phyloP scores from a whole-genome alignment of 1,284 basidiomycete species.

The Earliella scabrosa region DNA sequence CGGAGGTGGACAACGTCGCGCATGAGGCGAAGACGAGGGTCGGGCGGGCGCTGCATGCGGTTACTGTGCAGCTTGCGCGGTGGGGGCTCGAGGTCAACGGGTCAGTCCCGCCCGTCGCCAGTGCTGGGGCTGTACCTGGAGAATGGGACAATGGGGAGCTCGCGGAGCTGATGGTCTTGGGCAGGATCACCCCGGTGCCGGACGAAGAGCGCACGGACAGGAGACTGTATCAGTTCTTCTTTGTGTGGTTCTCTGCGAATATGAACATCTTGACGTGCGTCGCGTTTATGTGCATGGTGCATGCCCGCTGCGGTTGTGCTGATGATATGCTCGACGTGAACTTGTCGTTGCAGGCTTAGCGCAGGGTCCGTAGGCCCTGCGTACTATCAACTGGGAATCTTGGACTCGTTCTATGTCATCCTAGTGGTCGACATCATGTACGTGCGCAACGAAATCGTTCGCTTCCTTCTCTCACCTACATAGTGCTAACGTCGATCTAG shows the following conservation, averaged over 20 bases:
- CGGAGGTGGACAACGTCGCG: slow-evolving; percentile 15
- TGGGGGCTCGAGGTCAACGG: slow-evolving; percentile 35
- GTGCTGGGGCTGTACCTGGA: too few relatives aligned
- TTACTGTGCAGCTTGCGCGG: slow-evolving; percentile 22
- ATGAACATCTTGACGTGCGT: slow-evolving; percentile 60
- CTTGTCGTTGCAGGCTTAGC: slow-evolving; percentile 42
- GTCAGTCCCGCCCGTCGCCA: slow-evolving; percentile 17
- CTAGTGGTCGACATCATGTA: slow-evolving; percentile 60
- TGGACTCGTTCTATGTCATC: slow-evolving; percentile 55
- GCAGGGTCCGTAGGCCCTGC: slow-evolving; percentile 64
- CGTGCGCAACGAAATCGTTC: too few relatives aligned
- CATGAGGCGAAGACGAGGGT: slow-evolving; percentile 14
- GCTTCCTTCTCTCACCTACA: background rate
- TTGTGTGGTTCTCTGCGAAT: slow-evolving; percentile 68
- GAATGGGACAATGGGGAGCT: background rate
- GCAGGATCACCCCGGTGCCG: slow-evolving; percentile 57
- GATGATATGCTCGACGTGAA: too few relatives aligned
- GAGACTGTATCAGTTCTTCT: slow-evolving; percentile 66
- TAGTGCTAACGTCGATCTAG: slow-evolving; percentile 22
- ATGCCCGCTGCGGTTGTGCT: too few relatives aligned
- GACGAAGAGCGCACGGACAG: slow-evolving; percentile 50
- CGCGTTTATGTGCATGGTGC: too few relatives aligned
- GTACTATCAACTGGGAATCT: slow-evolving; percentile 59
- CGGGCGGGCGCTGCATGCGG: slow-evolving; percentile 9
- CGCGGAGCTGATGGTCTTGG: background rate